A percentile compares a stretch with the other conserved stretches of the same genome.
phyloP scores from a whole-genome alignment of 108 stramenopile species.

The Skeletonema grethae region DNA sequence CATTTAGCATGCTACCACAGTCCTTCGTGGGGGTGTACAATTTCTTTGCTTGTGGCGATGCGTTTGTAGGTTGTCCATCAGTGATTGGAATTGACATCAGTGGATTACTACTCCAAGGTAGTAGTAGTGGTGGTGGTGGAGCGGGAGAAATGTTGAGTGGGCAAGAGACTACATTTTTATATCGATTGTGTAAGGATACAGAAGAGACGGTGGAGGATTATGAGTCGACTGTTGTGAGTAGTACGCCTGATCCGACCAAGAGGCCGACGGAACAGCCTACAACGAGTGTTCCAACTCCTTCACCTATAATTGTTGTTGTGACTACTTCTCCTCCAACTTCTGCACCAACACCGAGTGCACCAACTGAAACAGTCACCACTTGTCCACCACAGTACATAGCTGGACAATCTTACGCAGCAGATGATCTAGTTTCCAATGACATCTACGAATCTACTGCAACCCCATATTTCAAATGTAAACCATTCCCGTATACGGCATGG shows the following conservation, averaged over 20 bases:
- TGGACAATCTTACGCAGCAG: conserved; percentile 15
- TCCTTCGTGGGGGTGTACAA: conserved; percentile 33
- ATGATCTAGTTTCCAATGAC: conserved; percentile 18
- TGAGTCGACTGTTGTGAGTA: background rate
- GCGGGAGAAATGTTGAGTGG: background rate
- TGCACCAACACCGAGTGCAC: background rate
- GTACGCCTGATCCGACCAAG: background rate
- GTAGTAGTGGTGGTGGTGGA: conserved; percentile 1
- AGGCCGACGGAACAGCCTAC: conserved; percentile 1
- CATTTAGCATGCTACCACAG: conserved; percentile 20
- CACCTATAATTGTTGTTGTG: background rate
- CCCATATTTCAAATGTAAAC: conserved; percentile 31
- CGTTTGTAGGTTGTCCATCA: conserved; percentile 27
- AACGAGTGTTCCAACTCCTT: background rate
- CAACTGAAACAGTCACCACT: background rate
- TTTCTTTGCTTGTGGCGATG: conserved; percentile 39
- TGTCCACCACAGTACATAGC: background rate
- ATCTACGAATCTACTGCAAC: background rate
- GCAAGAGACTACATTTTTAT: conserved; percentile 10
- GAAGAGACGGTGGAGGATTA: background rate
- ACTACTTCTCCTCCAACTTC: background rate
- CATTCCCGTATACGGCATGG: conserved; percentile 28
- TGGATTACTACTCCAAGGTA: conserved; percentile 3
- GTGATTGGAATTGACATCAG: conserved; percentile 36
- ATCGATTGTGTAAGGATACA: conserved; percentile 19